These are phyloP conservation scores for Debaryomycetaceae sp. DNA, from an alignment of 1,139 yeast species.

Conservation along the genomic window DNA sequence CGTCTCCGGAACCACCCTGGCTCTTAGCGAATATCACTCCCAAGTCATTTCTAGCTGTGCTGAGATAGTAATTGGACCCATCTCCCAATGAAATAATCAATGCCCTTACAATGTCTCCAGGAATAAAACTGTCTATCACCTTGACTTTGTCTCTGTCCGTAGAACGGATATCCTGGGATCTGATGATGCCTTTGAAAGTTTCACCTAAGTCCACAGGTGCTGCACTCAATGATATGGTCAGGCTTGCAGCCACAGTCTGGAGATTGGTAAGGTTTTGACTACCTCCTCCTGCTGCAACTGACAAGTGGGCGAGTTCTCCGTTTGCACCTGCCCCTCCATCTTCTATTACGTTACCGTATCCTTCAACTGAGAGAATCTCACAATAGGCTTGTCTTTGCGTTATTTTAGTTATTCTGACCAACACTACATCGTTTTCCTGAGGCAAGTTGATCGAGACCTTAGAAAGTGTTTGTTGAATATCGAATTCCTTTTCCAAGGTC, in stretches of 20 bases:
- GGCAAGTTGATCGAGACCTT: slow-evolving; percentile 58
- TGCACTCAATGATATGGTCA: slow-evolving; percentile 31
- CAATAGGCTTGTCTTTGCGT: slow-evolving; percentile 70
- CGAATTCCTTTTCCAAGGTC: slow-evolving; percentile 23
- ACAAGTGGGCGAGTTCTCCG: slow-evolving; percentile 45
- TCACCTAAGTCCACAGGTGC: slow-evolving; percentile 75
- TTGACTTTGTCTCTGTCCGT: slow-evolving; percentile 89
- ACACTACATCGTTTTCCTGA: slow-evolving; percentile 77
- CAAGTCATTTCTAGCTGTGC: slow-evolving; percentile 86
- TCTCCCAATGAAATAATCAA: slow-evolving; percentile 84
- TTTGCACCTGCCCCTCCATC: slow-evolving; percentile 70
- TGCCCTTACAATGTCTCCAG: slow-evolving; percentile 92
- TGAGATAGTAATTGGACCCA: slow-evolving; percentile 83
- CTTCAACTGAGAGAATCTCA: slow-evolving; percentile 80
- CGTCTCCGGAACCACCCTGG: slow-evolving; percentile 66
- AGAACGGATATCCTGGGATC: slow-evolving; percentile 85
- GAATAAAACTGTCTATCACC: slow-evolving; percentile 73
- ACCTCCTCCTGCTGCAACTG: slow-evolving; percentile 52
- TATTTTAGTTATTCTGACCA: slow-evolving; percentile 71
- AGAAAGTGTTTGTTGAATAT: slow-evolving; percentile 1
- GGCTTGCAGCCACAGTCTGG: slow-evolving; percentile 46
- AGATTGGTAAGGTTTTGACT: slow-evolving; percentile 42
- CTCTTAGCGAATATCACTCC: slow-evolving; percentile 90
- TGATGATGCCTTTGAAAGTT: slow-evolving; percentile 82
- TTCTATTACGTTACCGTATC: slow-evolving; percentile 51